Evolutionary conservation across 2,329 filamentous ascomycete genomes (phyloP), one percentile per base, ranked within the genome.

Genomic region (Cryoendolithus antarcticus): DNA sequence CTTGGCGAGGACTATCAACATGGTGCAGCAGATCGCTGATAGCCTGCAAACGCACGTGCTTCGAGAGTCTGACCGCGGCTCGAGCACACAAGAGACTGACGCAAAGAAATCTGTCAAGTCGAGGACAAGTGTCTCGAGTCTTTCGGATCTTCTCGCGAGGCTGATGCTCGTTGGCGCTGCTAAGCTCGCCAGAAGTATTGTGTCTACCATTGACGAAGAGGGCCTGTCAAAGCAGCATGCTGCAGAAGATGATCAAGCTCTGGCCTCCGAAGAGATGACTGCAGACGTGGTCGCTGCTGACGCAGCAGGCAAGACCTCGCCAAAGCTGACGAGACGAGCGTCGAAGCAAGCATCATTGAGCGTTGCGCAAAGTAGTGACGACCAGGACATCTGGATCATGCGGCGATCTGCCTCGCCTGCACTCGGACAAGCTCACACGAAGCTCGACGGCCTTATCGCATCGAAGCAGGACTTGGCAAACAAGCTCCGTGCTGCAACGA

Each of bases 131-230:
- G 24, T 27, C 24, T 27, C 7, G 24, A 27, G 24, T 27, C 24
- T 27, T 27, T 6, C 24, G 7, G 24, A 36, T 48, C 57, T 31
- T 57, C 55, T 71, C 2, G 59, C 58, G 12, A 74, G 80, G 5
- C 75, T 91, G 32, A 69, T 75, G 39, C 67, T 95, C 12, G 67
- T 73, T 9, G 74, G 75, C 2, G 83, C 86, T 0, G 63, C 67
- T 8, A 69, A 73, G 32, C 72, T 96, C 4, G 83, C 88, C 2
- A 62, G 67, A 13, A 73, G 72, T 13, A 94, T 98, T 42, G 64
- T 73, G 36, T 67, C 73, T 2, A 80, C 89, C 3, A 93, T 98
- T 42, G 91, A 98, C 52, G 91, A 96, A 62, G 88, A 95, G 46
- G 85, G 86, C 0, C 66, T 96, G n/a, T 70, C 78, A 10, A 77